Conservation (phyloP, 1,284 basidiomycete species). For the Termitomyces sp. region DNA sequence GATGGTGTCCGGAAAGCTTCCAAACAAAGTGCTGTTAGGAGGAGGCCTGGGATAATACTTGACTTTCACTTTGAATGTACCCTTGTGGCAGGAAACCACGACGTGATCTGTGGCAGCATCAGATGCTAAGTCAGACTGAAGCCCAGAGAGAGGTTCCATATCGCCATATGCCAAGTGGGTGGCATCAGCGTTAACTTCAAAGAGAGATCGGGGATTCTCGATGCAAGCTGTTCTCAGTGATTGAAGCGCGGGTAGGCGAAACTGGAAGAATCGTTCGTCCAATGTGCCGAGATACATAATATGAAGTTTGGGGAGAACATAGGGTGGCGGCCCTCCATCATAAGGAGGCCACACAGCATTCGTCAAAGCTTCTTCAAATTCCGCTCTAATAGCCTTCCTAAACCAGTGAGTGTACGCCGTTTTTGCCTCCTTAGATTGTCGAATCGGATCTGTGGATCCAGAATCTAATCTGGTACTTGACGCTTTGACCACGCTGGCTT, state of each 20-base stretch:
- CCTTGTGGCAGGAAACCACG: not conserved
- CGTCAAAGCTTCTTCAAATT: not conserved
- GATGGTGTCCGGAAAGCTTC: not conserved
- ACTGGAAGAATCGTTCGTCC: not conserved
- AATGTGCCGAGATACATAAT: not conserved
- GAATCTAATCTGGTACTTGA: too few species aligned
- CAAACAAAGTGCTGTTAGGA: not conserved
- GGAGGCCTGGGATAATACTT: not conserved
- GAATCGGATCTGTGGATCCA: too few species aligned
- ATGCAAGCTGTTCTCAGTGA: not conserved
- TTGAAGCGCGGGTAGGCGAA: not conserved
- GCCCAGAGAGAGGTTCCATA: not conserved
- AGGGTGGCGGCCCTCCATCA: not conserved
- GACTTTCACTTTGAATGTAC: not conserved
- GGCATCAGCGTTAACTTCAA: not conserved
- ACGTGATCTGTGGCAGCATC: not conserved
- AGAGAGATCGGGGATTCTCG: not conserved
- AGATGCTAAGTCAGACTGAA: not conserved
- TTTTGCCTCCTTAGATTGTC: not conserved
- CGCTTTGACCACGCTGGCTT: too few species aligned
- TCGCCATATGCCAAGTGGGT: not conserved
- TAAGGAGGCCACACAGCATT: not conserved
- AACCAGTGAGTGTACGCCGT: not conserved
- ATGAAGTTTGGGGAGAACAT: slow-evolving; percentile 1
- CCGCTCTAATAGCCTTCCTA: not conserved